phyloP scores from a whole-genome alignment of 1,139 yeast genomes.

The Nakaseomyces uthaithaninus region DNA sequence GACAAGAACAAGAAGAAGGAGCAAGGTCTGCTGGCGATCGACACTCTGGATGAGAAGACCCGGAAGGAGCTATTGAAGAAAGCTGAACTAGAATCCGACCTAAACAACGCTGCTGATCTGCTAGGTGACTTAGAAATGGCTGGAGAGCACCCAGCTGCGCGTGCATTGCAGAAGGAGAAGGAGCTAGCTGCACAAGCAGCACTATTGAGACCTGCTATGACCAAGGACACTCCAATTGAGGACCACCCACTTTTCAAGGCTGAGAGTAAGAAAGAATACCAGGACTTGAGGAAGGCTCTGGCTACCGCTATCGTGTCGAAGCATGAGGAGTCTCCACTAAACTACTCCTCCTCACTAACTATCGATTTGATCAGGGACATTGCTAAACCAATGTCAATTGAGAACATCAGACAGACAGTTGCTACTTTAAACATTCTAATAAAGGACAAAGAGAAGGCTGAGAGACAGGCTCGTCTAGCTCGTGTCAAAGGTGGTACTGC shows the following conservation, averaged over 20 bases:
- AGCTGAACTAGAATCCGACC: constrained; percentile 77
- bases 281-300: constrained; percentile 72
- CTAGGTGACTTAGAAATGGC: constrained; percentile 79
- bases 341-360: constrained; percentile 69
- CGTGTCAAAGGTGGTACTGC: constrained; percentile 72
- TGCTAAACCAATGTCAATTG: constrained; percentile 71
- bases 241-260: constrained; percentile 76
- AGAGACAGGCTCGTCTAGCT: constrained; percentile 73
- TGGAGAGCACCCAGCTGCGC: constrained; percentile 65
- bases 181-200: constrained; percentile 36
- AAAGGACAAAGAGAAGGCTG: constrained; percentile 83
- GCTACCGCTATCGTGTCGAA: constrained; percentile 58
- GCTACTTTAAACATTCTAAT: constrained; percentile 75
- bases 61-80: constrained; percentile 64
- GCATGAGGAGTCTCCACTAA: constrained; percentile 52
- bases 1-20: constrained; percentile 23
- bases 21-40: constrained; percentile 44
- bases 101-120: constrained; percentile 86
- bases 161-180: constrained; percentile 43
- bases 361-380: constrained; percentile 81
- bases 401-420: constrained; percentile 75
- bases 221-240: constrained; percentile 62
- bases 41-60: constrained; percentile 55
- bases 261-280: constrained; percentile 71
- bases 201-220: constrained; percentile 36